Evolutionary conservation across 345 rosid genomes (phyloP).

Genomic region (Linum trigynum): DNA sequence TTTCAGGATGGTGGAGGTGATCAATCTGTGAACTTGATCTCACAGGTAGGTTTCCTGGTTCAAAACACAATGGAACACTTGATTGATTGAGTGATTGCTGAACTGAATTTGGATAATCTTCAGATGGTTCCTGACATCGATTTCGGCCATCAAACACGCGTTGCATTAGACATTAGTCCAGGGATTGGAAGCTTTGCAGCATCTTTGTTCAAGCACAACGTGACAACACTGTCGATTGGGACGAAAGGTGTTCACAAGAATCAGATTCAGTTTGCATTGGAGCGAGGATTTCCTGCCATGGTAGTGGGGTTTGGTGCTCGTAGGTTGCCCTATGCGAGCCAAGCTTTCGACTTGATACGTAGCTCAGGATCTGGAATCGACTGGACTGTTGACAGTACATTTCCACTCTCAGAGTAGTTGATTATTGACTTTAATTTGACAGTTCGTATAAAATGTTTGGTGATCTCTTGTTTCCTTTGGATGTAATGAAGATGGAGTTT

Average conservation of each 20-base stretch:
- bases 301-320: conserved; percentile 34
- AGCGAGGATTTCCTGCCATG: conserved; percentile 73
- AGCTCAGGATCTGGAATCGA: conserved; percentile 57
- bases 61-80: not conserved
- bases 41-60: conserved; percentile 30
- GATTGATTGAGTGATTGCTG: conserved; percentile 13
- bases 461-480: conserved; percentile 10
- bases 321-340: conserved; percentile 59
- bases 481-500: conserved; percentile 39
- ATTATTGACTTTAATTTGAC: not conserved
- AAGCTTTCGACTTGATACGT: conserved; percentile 56
- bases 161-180: conserved; percentile 48
- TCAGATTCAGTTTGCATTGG: conserved; percentile 57
- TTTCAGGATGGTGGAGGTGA: conserved; percentile 53
- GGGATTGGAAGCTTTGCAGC: conserved; percentile 71
- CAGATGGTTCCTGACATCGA: conserved; percentile 63
- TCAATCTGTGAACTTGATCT: conserved; percentile 46
- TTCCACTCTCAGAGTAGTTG: not conserved
- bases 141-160: conserved; percentile 38
- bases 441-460: not conserved
- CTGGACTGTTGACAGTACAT: conserved; percentile 47
- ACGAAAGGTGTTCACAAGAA: conserved; percentile 47
- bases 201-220: conserved; percentile 39
- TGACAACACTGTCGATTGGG: conserved; percentile 46
- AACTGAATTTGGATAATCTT: conserved; percentile 15